Base-by-base conservation (phyloP, 2,329 filamentous ascomycete species). In the Diaporthe eres region DNA sequence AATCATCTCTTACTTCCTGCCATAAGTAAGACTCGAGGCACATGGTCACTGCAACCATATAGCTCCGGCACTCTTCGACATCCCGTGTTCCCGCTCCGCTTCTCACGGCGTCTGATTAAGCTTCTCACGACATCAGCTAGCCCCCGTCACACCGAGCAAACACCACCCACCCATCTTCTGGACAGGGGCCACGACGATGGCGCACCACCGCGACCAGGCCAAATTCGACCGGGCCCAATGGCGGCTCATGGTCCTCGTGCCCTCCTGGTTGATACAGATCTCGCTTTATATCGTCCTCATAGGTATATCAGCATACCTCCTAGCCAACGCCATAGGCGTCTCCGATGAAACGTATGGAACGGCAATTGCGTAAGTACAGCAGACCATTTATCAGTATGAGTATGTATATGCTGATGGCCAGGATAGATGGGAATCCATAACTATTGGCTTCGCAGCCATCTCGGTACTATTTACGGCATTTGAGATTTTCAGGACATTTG, bases 141-240 rank as follows among this genome's bases (percentile, higher is more conserved):
- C 44, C 17, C 39, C 72, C 28, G 8, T 60, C 51, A 49, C 72
- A 51, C 49, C 39, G 12, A 31, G n/a, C 8, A 44, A 67, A 57
- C n/a, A 68, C 22, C 31, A 53, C 57, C 34, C 39, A 44, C 60
- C 55, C 44, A 63, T 53, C 71, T 63, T 37, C 25, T 42, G 71
- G 71, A 42, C 44, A 72, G 57, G 68, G 44, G 31, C 58, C 57
- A 72, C 44, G n/a, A 84, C 81, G 78, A 84, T 85, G 80, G 85
- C 82, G 58, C 47, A 51, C 22, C 87, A 90, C 76, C 85, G 87
- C 77, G 85, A 89, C 49, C 87, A 90, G 77, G 87, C 87, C 39
- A 86, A 89, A 75, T 91, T 89, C 77, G 85, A 85, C 74, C 85
- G 88, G 42, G 86, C 90, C 22, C 84, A 84, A 80, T 91, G 90